Percentiles rank a stretch among this genome's conserved stretches.
These are phyloP conservation scores for Hordeum pubiflorum DNA, from an alignment of 202 grass and related monocot species.

Conservation along the genomic window DNA sequence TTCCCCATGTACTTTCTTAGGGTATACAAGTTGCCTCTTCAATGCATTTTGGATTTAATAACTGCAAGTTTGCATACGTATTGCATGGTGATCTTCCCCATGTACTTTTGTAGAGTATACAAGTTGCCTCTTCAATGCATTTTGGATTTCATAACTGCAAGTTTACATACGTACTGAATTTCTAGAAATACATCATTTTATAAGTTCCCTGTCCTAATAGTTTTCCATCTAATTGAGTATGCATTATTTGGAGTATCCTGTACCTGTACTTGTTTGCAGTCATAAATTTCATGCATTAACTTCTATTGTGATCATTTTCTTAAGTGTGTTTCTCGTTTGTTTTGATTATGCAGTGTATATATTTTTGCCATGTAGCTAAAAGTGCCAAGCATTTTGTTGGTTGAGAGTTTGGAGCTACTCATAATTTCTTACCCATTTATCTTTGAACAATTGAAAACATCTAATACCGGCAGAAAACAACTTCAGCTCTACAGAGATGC, in stretches of 20 bases:
- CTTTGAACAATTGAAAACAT: not conserved
- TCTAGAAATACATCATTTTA: not conserved
- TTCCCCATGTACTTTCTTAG: not conserved
- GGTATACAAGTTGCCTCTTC: not conserved
- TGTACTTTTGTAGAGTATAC: not conserved
- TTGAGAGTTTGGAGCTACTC: not conserved
- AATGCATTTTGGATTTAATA: not conserved
- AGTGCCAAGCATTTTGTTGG: not conserved
- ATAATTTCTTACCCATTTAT: not conserved
- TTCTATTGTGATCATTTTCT: not conserved
- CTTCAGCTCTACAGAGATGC: not conserved
- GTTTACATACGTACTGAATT: not conserved
- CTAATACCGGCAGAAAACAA: not conserved
- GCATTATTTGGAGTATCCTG: not conserved
- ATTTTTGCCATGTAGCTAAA: not conserved
- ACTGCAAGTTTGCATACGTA: not conserved
- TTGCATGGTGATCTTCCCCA: not conserved
- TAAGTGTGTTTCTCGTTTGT: not conserved
- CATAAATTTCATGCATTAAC: not conserved
- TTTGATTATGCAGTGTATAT: not conserved
- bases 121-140: not conserved
- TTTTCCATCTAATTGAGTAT: not conserved
- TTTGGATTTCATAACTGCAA: not conserved
- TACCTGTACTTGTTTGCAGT: not conserved
- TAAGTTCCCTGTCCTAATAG: not conserved